Evolutionary conservation across 2,329 filamentous ascomycete genomes (phyloP).

Genomic region (Trichoderma sp.): DNA sequence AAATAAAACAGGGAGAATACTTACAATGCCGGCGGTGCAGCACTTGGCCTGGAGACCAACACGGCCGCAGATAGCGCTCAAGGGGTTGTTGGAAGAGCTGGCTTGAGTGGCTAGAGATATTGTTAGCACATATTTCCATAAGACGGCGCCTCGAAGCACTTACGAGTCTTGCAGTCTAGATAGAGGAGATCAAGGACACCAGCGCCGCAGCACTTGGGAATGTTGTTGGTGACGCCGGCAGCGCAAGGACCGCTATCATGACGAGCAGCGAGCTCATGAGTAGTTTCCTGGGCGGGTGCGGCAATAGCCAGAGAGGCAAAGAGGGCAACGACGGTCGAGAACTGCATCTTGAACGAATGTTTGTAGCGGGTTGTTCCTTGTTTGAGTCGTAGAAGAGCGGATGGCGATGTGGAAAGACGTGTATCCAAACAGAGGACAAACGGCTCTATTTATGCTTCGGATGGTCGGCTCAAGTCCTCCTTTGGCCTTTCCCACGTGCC

Average conservation of each 20-base stretch:
- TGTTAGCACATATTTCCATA: background rate
- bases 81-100: background rate
- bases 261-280: background rate
- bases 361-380: background rate
- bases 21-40: slow-evolving; percentile 2
- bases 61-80: background rate
- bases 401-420: background rate
- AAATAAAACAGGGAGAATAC: background rate
- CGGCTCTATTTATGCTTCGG: slow-evolving; percentile 14
- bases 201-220: slow-evolving; percentile 21
- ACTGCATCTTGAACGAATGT: slow-evolving; percentile 24
- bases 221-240: slow-evolving; percentile 16
- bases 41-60: slow-evolving; percentile 2
- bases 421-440: background rate
- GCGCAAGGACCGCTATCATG: background rate
- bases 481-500: background rate
- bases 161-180: slow-evolving; percentile 22
- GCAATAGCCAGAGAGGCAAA: slow-evolving; percentile 21
- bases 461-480: background rate
- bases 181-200: slow-evolving; percentile 18
- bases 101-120: background rate
- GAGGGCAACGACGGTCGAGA: slow-evolving; percentile 22
- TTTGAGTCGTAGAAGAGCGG: background rate
- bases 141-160: background rate
- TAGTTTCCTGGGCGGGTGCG: slow-evolving; percentile 12